Conservation (phyloP, 2,329 filamentous ascomycete species). For the Alternaria incomplexa region DNA sequence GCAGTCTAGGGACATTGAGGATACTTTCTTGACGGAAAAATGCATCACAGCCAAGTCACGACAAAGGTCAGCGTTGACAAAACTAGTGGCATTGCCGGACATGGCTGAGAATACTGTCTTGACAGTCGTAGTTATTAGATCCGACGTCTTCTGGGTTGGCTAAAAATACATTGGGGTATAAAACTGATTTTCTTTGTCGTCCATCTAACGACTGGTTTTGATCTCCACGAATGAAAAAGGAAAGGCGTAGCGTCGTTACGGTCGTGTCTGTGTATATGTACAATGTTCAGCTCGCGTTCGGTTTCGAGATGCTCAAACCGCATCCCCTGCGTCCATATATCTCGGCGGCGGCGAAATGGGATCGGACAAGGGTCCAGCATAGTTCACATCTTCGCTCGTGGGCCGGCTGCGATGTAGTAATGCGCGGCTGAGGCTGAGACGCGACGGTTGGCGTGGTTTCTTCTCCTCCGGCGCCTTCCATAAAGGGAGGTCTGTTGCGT, state of each 20-base stretch:
- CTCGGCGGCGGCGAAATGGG: not conserved
- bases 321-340: not conserved
- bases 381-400: not conserved
- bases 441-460: not conserved
- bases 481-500: not conserved
- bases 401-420: not conserved
- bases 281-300: not conserved
- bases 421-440: not conserved
- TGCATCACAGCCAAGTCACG: too few species aligned
- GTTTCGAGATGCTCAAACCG: not conserved
- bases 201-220: not conserved
- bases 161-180: not conserved
- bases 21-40: too few species aligned
- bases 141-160: not conserved
- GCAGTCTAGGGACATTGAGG: not conserved
- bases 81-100: too few species aligned
- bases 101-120: not conserved
- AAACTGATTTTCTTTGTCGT: not conserved
- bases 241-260: not conserved
- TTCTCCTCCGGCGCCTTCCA: not conserved
- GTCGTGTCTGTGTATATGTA: not conserved
- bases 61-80: too few species aligned
- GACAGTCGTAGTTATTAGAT: not conserved
- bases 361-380: not conserved
- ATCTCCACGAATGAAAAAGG: not conserved